Evolutionary conservation across 208 protist genomes (phyloP), one percentile per base, ranked within the genome.

Genomic region (Endotrypanum monterogeii): DNA sequence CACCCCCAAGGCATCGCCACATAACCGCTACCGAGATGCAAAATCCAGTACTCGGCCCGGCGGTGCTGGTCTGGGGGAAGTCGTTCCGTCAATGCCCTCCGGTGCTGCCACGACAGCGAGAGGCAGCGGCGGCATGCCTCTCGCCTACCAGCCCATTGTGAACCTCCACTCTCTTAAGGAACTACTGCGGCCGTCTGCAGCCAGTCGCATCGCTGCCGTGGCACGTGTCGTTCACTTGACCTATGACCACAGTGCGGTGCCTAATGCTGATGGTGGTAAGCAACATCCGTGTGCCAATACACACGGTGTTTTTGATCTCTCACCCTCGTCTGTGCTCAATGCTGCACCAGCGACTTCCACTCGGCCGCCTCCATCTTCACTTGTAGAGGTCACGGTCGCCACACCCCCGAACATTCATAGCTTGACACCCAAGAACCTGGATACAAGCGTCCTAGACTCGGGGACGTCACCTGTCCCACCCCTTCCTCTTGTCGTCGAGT

Each of bases 401-500:
- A 55, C 66, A 3, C 66, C 66, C 20, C 28, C 18, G 28, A 70
- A 50, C 50, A 30, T 18, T 8, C 20, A 56, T 20, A 56, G 30
- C 50, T 11, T 11, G 44, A 37, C 63, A 14, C 46, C n/a, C 41
- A 58, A 11, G n/a, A 14, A 50, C n/a, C 28, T 25, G 28, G 58
- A 48, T 60, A 48, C 23, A 23, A n/a, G 7, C 30, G 55, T 55
- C 3, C 14, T 37, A 41, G 25, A 67, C 48, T 35, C 50, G 9
- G 37, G 51, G 35, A 32, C 41, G 68, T 9, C 18, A 50, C n/a
- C 71, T 2, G 65, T 81, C 20, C 76, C 76, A 9, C 69, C 76
- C 28, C 57, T 72, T n/a, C n/a, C 76, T 54, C 46, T 81, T 58
- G 63, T 81, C 71, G 55, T 81, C 20, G 71, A 76, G 57, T 81